These are phyloP conservation scores for Sisymbrium altissimum DNA, from an alignment of 345 rosid genomes.

Conservation along the genomic window DNA sequence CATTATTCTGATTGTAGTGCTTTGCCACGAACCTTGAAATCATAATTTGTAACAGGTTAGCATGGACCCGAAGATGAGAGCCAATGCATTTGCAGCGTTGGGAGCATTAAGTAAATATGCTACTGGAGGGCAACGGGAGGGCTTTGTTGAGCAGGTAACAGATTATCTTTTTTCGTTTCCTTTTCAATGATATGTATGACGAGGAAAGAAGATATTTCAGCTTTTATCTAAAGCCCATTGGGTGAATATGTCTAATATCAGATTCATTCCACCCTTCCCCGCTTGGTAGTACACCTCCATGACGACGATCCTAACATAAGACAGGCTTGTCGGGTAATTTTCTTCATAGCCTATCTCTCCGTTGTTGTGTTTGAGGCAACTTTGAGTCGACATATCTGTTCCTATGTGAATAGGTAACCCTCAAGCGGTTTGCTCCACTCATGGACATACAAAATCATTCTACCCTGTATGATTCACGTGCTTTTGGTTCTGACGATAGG, in stretches of 20 bases:
- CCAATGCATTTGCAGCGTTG: constrained; percentile 83
- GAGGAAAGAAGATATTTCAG: neutral
- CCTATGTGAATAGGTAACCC: constrained; percentile 52
- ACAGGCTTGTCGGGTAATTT: constrained; percentile 79
- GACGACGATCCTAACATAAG: constrained; percentile 75
- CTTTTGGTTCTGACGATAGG: constrained; percentile 75
- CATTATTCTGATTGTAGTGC: constrained; percentile 1
- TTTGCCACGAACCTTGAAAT: constrained; percentile 14
- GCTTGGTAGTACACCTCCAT: constrained; percentile 73
- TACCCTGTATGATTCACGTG: constrained; percentile 50
- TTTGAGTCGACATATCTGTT: constrained; percentile 17
- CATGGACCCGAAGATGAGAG: constrained; percentile 82
- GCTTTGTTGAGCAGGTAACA: constrained; percentile 87
- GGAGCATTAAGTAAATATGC: constrained; percentile 81
- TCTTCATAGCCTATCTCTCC: constrained; percentile 5
- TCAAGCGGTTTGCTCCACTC: constrained; percentile 63
- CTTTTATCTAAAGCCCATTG: constrained; percentile 4
- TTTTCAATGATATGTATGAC: constrained; percentile 9
- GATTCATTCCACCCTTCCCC: constrained; percentile 84
- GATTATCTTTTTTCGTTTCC: neutral
- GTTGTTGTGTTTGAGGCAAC: constrained; percentile 7
- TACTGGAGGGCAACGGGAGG: constrained; percentile 58
- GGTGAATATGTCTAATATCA: constrained; percentile 34
- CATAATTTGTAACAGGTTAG: constrained; percentile 46
- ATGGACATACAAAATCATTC: constrained; percentile 58